A percentile compares a stretch with the other conserved stretches of the same genome.
Conservation (phyloP, 2,329 filamentous ascomycete species). For the Sordariomycetes sp. region DNA sequence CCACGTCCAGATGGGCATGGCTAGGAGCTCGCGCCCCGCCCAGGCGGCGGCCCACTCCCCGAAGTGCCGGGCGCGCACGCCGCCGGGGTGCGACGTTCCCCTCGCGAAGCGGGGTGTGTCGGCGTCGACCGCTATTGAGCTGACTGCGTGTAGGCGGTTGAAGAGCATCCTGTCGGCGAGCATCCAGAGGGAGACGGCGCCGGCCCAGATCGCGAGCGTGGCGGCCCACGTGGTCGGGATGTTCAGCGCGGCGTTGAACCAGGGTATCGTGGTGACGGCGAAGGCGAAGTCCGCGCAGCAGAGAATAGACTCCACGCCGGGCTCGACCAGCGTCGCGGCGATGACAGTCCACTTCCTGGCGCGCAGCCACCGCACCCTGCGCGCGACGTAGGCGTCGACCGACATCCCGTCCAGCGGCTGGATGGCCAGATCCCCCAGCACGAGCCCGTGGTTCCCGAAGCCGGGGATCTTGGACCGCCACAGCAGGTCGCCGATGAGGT, state of each 20-base stretch:
- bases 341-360: conserved; percentile 92
- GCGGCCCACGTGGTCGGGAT: conserved; percentile 57
- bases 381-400: conserved; percentile 63
- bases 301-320: conserved; percentile 78
- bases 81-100: conserved; percentile 23
- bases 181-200: conserved; percentile 61
- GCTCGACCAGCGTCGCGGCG: conserved; percentile 81
- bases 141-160: conserved; percentile 60
- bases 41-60: conserved; percentile 69
- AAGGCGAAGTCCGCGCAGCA: conserved; percentile 75
- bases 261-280: conserved; percentile 63
- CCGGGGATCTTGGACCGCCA: conserved; percentile 61
- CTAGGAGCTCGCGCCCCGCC: conserved; percentile 72
- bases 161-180: conserved; percentile 64
- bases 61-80: conserved; percentile 44
- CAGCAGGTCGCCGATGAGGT: conserved; percentile 83
- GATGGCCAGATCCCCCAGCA: conserved; percentile 76
- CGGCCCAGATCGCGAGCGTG: conserved; percentile 55
- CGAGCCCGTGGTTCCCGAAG: conserved; percentile 70
- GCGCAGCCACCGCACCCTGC: conserved; percentile 80
- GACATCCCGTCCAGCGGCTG: conserved; percentile 83
- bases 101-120: conserved; percentile 66
- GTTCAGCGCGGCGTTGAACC: conserved; percentile 39
- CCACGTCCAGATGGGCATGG: conserved; percentile 82
- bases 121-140: conserved; percentile 58